phyloP scores from a whole-genome alignment of 2,329 filamentous ascomycete species.

The Lecanicillium sp. region DNA sequence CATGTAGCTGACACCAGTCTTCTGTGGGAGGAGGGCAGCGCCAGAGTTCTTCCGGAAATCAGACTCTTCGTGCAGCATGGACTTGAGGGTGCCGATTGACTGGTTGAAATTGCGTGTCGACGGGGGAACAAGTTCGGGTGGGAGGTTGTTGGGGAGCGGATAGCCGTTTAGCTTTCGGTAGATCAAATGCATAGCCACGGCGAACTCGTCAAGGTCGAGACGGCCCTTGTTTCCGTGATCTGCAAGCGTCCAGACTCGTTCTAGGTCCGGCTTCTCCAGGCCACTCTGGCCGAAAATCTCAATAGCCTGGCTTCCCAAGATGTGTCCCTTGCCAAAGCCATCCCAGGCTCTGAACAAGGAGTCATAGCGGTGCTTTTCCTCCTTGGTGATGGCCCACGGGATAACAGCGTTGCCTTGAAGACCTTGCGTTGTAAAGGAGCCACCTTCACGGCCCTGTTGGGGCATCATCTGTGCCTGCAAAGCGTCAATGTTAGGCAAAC shows the following conservation, averaged over 20 bases:
- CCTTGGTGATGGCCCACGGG: conserved; percentile 97
- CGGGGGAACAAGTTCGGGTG: conserved; percentile 86
- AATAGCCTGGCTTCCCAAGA: conserved; percentile 85
- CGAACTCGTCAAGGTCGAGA: conserved; percentile 93
- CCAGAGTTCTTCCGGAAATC: conserved; percentile 83
- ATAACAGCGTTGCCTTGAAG: conserved; percentile 91
- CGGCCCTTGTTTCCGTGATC: conserved; percentile 92
- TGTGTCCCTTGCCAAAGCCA: conserved; percentile 85
- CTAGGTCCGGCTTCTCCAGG: conserved; percentile 80
- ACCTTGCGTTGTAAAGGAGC: conserved; percentile 74
- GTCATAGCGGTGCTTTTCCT: conserved; percentile 96
- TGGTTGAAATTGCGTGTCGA: conserved; percentile 90
- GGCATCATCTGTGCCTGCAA: conserved; percentile 96
- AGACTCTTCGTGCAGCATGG: conserved; percentile 80
- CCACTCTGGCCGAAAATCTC: conserved; percentile 97
- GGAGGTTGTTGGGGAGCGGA: conserved; percentile 77
- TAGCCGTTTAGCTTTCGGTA: conserved; percentile 97
- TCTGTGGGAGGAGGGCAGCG: conserved; percentile 84
- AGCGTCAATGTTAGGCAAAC: conserved; percentile 88
- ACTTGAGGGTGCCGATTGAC: conserved; percentile 89
- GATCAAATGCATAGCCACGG: conserved; percentile 97
- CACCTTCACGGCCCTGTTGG: conserved; percentile 80
- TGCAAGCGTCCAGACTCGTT: conserved; percentile 88
- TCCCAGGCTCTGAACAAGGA: conserved; percentile 95
- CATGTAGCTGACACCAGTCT: conserved; percentile 95